Conservation (phyloP, 208 protist genomes). For the Trypanosoma platydactyli region DNA sequence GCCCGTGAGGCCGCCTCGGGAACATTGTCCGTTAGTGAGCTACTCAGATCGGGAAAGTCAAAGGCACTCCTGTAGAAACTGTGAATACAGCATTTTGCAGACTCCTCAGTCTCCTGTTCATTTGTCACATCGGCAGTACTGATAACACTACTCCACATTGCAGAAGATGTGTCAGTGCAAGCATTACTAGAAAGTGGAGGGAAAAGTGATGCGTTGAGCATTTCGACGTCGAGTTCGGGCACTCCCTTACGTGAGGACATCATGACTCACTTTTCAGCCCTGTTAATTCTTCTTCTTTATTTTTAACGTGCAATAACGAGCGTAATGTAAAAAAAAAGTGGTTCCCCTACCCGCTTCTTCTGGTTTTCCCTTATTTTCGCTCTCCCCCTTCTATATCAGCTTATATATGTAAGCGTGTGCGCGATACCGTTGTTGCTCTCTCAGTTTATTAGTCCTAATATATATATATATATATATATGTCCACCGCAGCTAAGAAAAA, state of each 20-base stretch:
- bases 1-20: not conserved
- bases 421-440: not conserved
- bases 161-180: not conserved
- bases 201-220: not conserved
- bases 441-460: not conserved
- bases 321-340: too few species aligned
- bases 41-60: constrained; percentile 4
- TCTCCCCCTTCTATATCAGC: not conserved
- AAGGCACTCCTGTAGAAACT: constrained; percentile 4
- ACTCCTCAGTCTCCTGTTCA: not conserved
- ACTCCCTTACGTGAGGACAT: constrained; percentile 2
- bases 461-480: constrained; percentile 29
- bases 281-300: constrained; percentile 16
- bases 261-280: constrained; percentile 6
- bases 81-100: not conserved
- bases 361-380: not conserved
- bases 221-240: not conserved
- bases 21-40: not conserved
- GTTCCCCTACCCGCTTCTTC: too few species aligned
- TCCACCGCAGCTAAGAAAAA: constrained; percentile 6
- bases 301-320: not conserved
- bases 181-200: not conserved
- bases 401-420: too few species aligned
- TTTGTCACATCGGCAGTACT: not conserved
- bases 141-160: not conserved